Percentiles rank a stretch among this genome's conserved stretches.
These are phyloP conservation scores for Lentinula boryana DNA, from an alignment of 768 basidiomycete genomes.

Conservation along the genomic window DNA sequence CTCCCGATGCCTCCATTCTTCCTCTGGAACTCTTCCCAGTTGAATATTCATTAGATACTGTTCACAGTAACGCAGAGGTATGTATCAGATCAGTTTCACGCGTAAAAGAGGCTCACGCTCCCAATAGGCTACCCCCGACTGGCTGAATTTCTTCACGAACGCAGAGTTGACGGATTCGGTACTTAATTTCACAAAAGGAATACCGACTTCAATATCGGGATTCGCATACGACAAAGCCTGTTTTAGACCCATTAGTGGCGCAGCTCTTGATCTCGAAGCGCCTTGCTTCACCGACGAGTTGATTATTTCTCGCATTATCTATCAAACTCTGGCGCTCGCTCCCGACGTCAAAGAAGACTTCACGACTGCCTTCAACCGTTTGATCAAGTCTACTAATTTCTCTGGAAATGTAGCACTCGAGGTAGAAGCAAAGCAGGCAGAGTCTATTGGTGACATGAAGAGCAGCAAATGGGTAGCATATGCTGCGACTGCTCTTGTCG, in stretches of 20 bases:
- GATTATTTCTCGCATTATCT: conserved; percentile 28
- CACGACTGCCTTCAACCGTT: conserved; percentile 27
- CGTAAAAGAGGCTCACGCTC: not conserved
- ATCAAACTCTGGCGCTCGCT: conserved; percentile 46
- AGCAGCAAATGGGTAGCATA: conserved; percentile 88
- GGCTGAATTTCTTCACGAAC: conserved; percentile 25
- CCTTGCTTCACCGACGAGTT: conserved; percentile 36
- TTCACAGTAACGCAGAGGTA: not conserved
- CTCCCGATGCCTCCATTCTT: conserved; percentile 21
- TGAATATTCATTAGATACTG: conserved; percentile 47
- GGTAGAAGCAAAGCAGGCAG: conserved; percentile 32
- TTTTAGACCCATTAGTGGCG: conserved; percentile 26
- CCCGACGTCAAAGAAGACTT: conserved; percentile 48
- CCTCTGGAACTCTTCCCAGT: conserved; percentile 72
- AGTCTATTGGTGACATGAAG: conserved; percentile 67
- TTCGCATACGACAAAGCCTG: conserved; percentile 47
- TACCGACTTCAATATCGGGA: conserved; percentile 38
- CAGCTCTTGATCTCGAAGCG: conserved; percentile 13
- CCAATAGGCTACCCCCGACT: conserved; percentile 21
- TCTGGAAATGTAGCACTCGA: conserved; percentile 42
- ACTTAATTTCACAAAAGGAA: conserved; percentile 43
- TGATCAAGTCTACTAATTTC: conserved; percentile 26
- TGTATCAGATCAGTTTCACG: not conserved
- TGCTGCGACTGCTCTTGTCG: conserved; percentile 65
- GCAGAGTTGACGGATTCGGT: conserved; percentile 37